Evolutionary conservation across 2,329 filamentous ascomycete species (phyloP).

Genomic region (Dryadomyces sulphureus): DNA sequence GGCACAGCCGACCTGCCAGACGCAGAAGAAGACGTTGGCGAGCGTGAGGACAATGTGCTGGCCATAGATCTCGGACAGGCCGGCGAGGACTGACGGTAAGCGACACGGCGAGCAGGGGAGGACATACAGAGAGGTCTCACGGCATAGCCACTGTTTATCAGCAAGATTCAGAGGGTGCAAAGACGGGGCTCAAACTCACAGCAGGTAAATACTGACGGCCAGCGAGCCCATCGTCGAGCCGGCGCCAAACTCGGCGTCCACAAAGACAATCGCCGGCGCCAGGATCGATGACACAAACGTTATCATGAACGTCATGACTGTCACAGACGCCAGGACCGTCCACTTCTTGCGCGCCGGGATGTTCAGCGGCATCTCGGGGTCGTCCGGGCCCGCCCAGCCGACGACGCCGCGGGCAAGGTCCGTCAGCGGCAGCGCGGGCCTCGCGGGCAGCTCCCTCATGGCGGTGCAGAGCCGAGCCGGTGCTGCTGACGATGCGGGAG

Average conservation of each 20-base stretch:
- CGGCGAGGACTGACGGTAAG: slow-evolving; percentile 23
- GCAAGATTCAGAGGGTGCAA: neutral
- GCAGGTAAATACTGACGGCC: slow-evolving; percentile 45
- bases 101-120: slow-evolving; percentile 25
- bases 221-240: slow-evolving; percentile 31
- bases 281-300: slow-evolving; percentile 50
- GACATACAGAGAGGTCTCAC: slow-evolving; percentile 44
- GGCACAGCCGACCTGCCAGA: slow-evolving; percentile 52
- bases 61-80: slow-evolving; percentile 12
- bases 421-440: slow-evolving; percentile 25
- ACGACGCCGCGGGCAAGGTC: slow-evolving; percentile 39
- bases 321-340: slow-evolving; percentile 38
- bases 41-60: slow-evolving; percentile 55
- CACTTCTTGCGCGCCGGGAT: slow-evolving; percentile 41
- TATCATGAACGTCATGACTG: slow-evolving; percentile 48
- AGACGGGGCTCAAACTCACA: slow-evolving; percentile 23
- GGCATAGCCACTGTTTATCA: slow-evolving; percentile 31
- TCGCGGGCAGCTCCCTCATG: neutral
- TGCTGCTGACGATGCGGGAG: slow-evolving; percentile 9
- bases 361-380: slow-evolving; percentile 44
- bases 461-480: slow-evolving; percentile 4
- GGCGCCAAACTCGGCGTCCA: slow-evolving; percentile 29
- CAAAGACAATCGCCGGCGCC: slow-evolving; percentile 28
- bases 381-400: slow-evolving; percentile 44
- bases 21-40: slow-evolving; percentile 49